A percentile compares a stretch with the other conserved stretches of the same genome.
Evolutionary conservation across 2,329 filamentous ascomycete genomes (phyloP).

Genomic region (Fusarium torulosum): DNA sequence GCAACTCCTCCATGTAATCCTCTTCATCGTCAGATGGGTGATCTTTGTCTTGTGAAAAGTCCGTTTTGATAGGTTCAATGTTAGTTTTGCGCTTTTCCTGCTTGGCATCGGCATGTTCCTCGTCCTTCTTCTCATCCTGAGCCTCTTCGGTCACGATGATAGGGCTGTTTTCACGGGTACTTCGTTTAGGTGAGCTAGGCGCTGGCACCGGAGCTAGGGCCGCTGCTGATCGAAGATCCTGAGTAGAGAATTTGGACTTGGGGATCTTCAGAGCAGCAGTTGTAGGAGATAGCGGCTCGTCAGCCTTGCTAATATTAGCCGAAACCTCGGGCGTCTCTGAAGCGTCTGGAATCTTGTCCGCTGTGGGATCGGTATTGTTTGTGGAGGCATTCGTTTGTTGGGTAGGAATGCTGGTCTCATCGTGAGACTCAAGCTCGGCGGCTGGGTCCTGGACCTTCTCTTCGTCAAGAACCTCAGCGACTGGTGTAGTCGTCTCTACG

Average conservation of each 20-base stretch:
- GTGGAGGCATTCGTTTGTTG: slow-evolving; percentile 20
- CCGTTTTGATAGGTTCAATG: slow-evolving; percentile 69
- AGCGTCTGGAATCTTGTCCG: slow-evolving; percentile 34
- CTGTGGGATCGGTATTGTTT: slow-evolving; percentile 30
- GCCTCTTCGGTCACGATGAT: slow-evolving; percentile 27
- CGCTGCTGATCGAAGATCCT: slow-evolving; percentile 44
- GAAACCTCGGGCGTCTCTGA: slow-evolving; percentile 29
- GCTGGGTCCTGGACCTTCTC: slow-evolving; percentile 13
- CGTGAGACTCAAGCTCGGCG: slow-evolving; percentile 36
- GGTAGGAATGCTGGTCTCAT: slow-evolving; percentile 39
- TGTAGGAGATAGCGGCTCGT: slow-evolving; percentile 29
- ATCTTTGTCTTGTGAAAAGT: slow-evolving; percentile 52
- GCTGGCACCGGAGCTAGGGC: slow-evolving; percentile 30
- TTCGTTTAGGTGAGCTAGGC: slow-evolving; percentile 21
- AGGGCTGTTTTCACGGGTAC: slow-evolving; percentile 18
- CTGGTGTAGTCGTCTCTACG: not conserved
- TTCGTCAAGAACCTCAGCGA: slow-evolving; percentile 15
- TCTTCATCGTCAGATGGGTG: slow-evolving; percentile 78
- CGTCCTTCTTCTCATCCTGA: slow-evolving; percentile 6
- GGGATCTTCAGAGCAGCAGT: slow-evolving; percentile 41
- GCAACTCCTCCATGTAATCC: slow-evolving; percentile 83
- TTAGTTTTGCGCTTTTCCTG: slow-evolving; percentile 50
- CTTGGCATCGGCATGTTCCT: slow-evolving; percentile 32
- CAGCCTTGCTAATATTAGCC: slow-evolving; percentile 22
- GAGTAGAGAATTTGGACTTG: slow-evolving; percentile 48